Conservation (phyloP, 140 eudicot species). For the Ambrosia hybrid region DNA sequence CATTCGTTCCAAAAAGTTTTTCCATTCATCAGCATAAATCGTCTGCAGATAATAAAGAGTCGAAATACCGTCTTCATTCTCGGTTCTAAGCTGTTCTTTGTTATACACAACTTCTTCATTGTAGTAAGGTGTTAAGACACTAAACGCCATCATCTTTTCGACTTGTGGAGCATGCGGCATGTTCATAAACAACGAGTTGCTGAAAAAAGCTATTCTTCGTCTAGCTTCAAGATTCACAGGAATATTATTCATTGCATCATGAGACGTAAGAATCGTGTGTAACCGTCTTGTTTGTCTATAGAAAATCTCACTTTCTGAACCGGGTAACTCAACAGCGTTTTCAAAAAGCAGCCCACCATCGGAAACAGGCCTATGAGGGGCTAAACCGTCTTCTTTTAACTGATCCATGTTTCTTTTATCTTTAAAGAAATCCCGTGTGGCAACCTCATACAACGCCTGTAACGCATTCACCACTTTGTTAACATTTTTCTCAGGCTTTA, state of each 20-base stretch:
- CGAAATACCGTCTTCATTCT: constrained; percentile 95
- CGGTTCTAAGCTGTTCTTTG: constrained; percentile 80
- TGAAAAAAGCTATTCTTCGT: constrained; percentile 81
- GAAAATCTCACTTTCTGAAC: constrained; percentile 48
- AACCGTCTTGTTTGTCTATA: constrained; percentile 75
- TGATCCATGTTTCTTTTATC: constrained; percentile 57
- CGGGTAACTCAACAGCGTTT: constrained; percentile 62
- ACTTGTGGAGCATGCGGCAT: constrained; percentile 98
- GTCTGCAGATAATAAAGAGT: constrained; percentile 84
- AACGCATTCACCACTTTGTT: constrained; percentile 67
- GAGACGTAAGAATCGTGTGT: constrained; percentile 77
- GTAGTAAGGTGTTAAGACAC: constrained; percentile 92
- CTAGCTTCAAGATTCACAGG: constrained; percentile 91
- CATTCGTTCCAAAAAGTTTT: constrained; percentile 78
- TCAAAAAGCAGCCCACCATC: constrained; percentile 62
- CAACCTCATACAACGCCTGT: constrained; percentile 81
- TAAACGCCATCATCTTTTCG: constrained; percentile 93
- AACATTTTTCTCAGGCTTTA: constrained; percentile 50
- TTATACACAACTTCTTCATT: constrained; percentile 79
- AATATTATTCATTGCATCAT: constrained; percentile 72
- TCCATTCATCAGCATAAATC: constrained; percentile 86
- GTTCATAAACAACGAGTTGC: constrained; percentile 92
- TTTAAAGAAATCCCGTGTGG: constrained; percentile 66
- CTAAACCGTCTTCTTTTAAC: constrained; percentile 78
- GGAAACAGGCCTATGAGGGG: constrained; percentile 46